Evolutionary conservation across 495 filamentous ascomycete genomes (phyloP), one percentile per base, ranked within the genome.

Genomic region (Hypoxylon rickii): DNA sequence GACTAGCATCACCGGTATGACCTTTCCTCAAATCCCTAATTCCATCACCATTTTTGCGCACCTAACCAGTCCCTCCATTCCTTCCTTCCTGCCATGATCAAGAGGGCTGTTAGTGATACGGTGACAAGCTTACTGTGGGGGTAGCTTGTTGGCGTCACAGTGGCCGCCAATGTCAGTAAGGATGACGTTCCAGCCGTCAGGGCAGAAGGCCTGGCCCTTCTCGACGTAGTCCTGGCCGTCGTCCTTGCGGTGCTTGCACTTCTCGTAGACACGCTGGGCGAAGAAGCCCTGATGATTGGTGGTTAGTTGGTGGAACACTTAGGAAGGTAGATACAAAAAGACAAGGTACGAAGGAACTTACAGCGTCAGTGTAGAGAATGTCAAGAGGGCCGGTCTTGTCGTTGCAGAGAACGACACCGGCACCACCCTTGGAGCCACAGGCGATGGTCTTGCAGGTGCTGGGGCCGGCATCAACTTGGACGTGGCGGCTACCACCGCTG

Each of bases 171-270:
- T 20, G 26, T 54, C 49, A 38, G 31, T 41, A 6, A 63, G 59
- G 44, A 63, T 58, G 5, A 63, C 59, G 40, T 63, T 63, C 59
- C 59, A 63, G 36, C 29, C 33, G 19, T 54, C 48, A n/a, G 59
- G 59, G 36, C 33, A 40, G 59, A 58, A 63, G 31, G 53, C 53
- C 49, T 63, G 59, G 44, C 59, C 59, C 20, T 58, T 50, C 38
- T 50, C 3, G 32, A 63, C 31, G 16, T 40, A 58, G 44, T 63
- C 48, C n/a, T 6, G 8, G 26, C 32, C 53, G 15, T 50, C 53
- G 15, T 44, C 39, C 2, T n/a, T 20, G 43, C 58, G 58, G 11
- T 33, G 12, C 53, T 54, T 52, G 48, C 59, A 63, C 39, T 42
- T 29, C 11, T 44, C 13, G 44, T 53, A 63, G 20, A 63, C 53